Conservation (phyloP, 768 basidiomycete genomes). For the Paxillus ammoniavirescens region DNA sequence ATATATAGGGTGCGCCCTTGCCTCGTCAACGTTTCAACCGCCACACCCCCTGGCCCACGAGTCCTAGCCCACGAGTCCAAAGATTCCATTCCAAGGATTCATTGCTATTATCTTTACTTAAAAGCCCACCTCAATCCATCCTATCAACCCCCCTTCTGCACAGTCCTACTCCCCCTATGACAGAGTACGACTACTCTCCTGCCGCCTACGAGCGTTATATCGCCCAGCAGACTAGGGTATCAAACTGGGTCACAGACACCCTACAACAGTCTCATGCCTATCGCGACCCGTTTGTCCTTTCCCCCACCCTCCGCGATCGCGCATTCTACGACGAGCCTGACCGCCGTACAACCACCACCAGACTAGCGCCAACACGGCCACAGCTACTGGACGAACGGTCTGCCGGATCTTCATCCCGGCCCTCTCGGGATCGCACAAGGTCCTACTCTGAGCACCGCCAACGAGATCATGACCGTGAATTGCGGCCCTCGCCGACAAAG, state of each 20-base stretch:
- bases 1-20: background rate
- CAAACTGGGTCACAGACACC: slow-evolving; percentile 51
- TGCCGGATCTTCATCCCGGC: slow-evolving; percentile 19
- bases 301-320: slow-evolving; percentile 29
- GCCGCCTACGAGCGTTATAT: slow-evolving; percentile 48
- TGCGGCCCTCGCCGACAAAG: slow-evolving; percentile 3
- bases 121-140: background rate
- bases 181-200: slow-evolving; percentile 62
- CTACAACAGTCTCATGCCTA: slow-evolving; percentile 24
- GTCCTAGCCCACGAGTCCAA: background rate
- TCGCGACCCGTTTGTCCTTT: slow-evolving; percentile 29
- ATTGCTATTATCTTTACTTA: background rate
- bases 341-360: background rate
- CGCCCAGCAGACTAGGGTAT: slow-evolving; percentile 47
- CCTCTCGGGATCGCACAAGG: slow-evolving; percentile 20
- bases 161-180: slow-evolving; percentile 36
- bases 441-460: slow-evolving; percentile 22
- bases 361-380: slow-evolving; percentile 5
- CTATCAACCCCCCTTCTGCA: slow-evolving; percentile 7
- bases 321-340: slow-evolving; percentile 24
- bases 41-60: background rate
- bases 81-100: slow-evolving; percentile 3
- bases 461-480: slow-evolving; percentile 16
- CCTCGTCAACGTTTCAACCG: background rate
- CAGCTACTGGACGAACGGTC: slow-evolving; percentile 18